These are phyloP conservation scores for Pseudocercospora vitis DNA, from an alignment of 2,329 filamentous ascomycete genomes.

Conservation along the genomic window DNA sequence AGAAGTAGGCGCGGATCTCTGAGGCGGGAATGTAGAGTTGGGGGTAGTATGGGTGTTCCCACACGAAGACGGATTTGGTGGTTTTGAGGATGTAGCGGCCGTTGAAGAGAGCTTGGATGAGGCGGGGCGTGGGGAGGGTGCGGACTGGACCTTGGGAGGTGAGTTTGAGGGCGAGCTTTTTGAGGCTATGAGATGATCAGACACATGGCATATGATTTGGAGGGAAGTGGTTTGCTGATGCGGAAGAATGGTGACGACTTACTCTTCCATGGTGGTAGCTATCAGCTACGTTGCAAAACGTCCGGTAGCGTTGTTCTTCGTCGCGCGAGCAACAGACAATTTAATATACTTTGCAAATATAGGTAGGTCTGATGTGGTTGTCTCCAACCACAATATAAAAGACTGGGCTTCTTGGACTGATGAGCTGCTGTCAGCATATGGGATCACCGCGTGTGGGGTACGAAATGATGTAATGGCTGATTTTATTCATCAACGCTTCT, in stretches of 20 bases:
- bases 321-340: background rate
- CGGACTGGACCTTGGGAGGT: conserved; percentile 42
- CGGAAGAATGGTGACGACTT: background rate
- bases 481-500: background rate
- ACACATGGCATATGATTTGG: background rate
- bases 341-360: background rate
- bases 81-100: conserved; percentile 39
- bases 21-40: conserved; percentile 40
- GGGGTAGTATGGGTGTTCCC: conserved; percentile 49
- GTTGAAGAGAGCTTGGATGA: conserved; percentile 37
- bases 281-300: too few relatives aligned
- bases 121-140: conserved; percentile 34
- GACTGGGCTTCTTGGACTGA: background rate
- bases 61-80: conserved; percentile 38
- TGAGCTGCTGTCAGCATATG: conserved; percentile 1
- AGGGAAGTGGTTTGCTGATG: background rate
- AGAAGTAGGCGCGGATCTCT: conserved; percentile 19
- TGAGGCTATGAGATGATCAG: conserved; percentile 34
- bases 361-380: background rate
- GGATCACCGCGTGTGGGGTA: background rate
- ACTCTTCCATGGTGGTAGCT: background rate
- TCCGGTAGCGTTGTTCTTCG: too few relatives aligned
- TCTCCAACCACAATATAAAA: background rate
- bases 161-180: conserved; percentile 44
- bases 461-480: background rate